Evolutionary conservation across 2,329 filamentous ascomycete species (phyloP).

Genomic region (Colletotrichum orchidophilum): DNA sequence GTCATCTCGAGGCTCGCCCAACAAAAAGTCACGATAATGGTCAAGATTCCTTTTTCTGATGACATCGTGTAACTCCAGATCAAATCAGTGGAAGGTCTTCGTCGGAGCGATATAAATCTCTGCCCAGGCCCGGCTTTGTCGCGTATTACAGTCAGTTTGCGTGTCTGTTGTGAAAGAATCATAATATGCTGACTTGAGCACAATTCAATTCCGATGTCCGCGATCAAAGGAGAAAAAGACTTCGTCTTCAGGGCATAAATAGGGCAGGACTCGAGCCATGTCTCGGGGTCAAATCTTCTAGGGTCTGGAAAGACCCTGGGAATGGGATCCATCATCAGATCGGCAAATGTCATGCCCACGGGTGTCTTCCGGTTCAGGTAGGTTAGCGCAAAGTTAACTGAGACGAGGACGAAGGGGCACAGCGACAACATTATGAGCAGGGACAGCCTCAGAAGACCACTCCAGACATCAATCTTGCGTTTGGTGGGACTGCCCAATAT

Average conservation of each 20-base stretch:
- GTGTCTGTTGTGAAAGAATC: no score
- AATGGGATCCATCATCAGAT: neutral
- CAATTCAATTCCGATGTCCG: neutral
- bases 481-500: neutral
- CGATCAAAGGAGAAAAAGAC: neutral
- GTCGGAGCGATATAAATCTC: slow-evolving; percentile 15
- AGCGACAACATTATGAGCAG: no score
- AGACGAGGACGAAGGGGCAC: no score
- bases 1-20: slow-evolving; percentile 4
- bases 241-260: neutral
- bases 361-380: neutral
- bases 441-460: neutral
- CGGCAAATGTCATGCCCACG: neutral
- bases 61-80: slow-evolving; percentile 38
- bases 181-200: no score
- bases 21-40: slow-evolving; percentile 17
- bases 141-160: neutral
- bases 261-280: neutral
- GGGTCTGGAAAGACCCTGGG: neutral
- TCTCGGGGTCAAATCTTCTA: neutral
- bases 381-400: neutral
- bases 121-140: neutral
- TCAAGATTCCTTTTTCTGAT: slow-evolving; percentile 4
- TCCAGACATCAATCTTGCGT: neutral
- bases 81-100: slow-evolving; percentile 23